Conservation (phyloP, 1,139 yeast species). For the Taiozyma sp. region DNA sequence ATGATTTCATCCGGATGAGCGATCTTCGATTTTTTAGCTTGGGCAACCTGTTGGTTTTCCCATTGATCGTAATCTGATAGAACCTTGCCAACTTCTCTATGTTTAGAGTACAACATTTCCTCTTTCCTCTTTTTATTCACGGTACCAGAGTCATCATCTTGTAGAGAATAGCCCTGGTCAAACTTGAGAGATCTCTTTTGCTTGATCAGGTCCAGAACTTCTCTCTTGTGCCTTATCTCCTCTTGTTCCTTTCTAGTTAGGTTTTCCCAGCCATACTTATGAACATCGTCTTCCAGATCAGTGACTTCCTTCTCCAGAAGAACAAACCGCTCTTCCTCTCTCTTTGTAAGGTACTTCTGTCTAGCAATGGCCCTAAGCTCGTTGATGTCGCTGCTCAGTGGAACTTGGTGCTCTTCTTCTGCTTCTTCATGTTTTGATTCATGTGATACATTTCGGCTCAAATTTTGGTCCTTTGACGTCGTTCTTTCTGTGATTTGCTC, state of each 20-base stretch:
- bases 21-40: conserved; percentile 35
- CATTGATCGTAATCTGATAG: conserved; percentile 45
- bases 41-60: conserved; percentile 60
- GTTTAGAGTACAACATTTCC: conserved; percentile 26
- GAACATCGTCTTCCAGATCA: conserved; percentile 42
- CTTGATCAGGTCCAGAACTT: conserved; percentile 36
- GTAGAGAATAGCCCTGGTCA: conserved; percentile 41
- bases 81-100: conserved; percentile 20
- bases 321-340: conserved; percentile 42
- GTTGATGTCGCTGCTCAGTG: conserved; percentile 12
- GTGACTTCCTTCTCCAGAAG: conserved; percentile 44
- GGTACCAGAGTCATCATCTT: conserved; percentile 52
- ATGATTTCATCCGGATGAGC: conserved; percentile 42
- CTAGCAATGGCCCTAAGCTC: conserved; percentile 43
- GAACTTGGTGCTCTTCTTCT: conserved; percentile 21
- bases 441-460: conserved; percentile 28
- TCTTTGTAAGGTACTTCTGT: conserved; percentile 40
- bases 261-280: conserved; percentile 43
- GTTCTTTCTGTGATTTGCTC: conserved; percentile 14
- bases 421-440: conserved; percentile 19
- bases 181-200: conserved; percentile 36
- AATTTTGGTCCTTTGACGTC: conserved; percentile 11
- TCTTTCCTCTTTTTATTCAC: conserved; percentile 49
- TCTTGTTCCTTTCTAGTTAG: conserved; percentile 44
- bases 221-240: conserved; percentile 47